Conservation (phyloP, 2,329 filamentous ascomycete genomes). For the Apiospora aurea region DNA sequence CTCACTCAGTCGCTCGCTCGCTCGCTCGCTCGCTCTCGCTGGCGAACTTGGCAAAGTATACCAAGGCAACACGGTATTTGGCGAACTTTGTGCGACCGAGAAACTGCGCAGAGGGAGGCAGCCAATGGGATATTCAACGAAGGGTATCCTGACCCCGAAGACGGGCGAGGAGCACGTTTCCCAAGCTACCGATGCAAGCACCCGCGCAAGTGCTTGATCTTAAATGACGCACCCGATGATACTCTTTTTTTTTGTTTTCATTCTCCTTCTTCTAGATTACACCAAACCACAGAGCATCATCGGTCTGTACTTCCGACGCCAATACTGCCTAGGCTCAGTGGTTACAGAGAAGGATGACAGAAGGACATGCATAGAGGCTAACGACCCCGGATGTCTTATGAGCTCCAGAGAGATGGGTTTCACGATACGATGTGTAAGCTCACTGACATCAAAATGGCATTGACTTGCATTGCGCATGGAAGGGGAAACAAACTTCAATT, state of each 20-base stretch:
- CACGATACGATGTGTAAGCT: slow-evolving; percentile 20
- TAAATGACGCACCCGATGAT: slow-evolving; percentile 16
- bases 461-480: neutral
- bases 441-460: slow-evolving; percentile 10
- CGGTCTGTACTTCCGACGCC: neutral
- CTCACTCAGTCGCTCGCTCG: neutral
- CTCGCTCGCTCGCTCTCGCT: neutral
- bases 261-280: neutral
- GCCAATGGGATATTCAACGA: neutral
- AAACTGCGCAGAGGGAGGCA: slow-evolving; percentile 12
- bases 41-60: neutral
- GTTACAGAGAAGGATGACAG: neutral
- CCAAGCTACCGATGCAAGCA: slow-evolving; percentile 13
- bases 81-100: slow-evolving; percentile 3
- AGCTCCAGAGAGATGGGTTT: neutral
- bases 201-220: slow-evolving; percentile 22
- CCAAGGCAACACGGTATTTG: slow-evolving; percentile 8
- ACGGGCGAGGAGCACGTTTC: neutral
- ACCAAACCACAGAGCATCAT: neutral
- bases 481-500: slow-evolving; percentile 24
- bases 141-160: neutral
- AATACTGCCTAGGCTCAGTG: neutral
- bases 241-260: neutral
- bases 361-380: neutral
- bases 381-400: slow-evolving; percentile 17